phyloP scores from a whole-genome alignment of 2,329 filamentous ascomycete species.

The Fusarium verticillioides region DNA sequence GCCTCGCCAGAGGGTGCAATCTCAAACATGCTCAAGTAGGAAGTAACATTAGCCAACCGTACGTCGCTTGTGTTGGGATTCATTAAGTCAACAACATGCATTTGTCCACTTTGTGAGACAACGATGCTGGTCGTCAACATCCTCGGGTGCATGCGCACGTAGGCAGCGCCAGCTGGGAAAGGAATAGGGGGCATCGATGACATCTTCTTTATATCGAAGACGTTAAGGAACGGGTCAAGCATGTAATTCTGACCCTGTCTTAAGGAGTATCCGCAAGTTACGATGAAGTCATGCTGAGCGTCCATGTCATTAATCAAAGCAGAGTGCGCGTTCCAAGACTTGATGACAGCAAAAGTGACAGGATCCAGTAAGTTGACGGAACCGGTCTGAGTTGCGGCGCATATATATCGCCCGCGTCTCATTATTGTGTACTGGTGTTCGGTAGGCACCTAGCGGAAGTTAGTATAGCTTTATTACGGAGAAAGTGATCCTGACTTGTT shows the following conservation, averaged over 20 bases:
- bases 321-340: constrained; percentile 90
- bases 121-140: constrained; percentile 96
- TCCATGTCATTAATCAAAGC: constrained; percentile 97
- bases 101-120: constrained; percentile 88
- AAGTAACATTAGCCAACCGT: constrained; percentile 81
- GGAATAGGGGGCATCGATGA: constrained; percentile 89
- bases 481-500: constrained; percentile 61
- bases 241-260: constrained; percentile 79
- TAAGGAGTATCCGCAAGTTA: constrained; percentile 93
- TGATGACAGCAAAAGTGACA: constrained; percentile 79
- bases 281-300: constrained; percentile 91
- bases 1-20: constrained; percentile 90
- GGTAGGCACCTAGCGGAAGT: constrained; percentile 68
- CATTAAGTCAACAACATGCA: constrained; percentile 96
- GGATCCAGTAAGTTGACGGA: constrained; percentile 89
- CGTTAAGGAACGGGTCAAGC: constrained; percentile 92
- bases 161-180: constrained; percentile 91
- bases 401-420: constrained; percentile 91
- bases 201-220: constrained; percentile 94
- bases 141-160: constrained; percentile 95
- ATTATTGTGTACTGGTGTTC: constrained; percentile 88
- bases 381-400: constrained; percentile 86
- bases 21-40: constrained; percentile 82
- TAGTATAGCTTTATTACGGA: constrained; percentile 34
- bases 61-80: constrained; percentile 90